These are phyloP conservation scores for Staphylotrichum tortipilum DNA, from an alignment of 495 filamentous ascomycete genomes.

Conservation along the genomic window DNA sequence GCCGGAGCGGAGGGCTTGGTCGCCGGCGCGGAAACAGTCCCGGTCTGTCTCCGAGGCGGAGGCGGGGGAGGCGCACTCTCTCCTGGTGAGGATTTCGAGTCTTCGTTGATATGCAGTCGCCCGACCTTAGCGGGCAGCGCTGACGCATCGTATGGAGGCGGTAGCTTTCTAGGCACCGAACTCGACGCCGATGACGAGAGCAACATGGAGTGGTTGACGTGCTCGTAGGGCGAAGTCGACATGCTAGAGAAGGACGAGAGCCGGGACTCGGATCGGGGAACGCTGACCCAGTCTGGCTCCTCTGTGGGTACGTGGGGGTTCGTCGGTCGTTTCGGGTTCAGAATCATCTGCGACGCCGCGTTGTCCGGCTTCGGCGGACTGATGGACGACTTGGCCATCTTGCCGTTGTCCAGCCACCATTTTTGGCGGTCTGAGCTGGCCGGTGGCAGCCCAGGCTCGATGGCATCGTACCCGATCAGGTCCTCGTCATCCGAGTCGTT, in stretches of 20 bases:
- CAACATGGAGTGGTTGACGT: slow-evolving; percentile 37
- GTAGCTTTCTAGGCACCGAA: slow-evolving; percentile 39
- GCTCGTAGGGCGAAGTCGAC: slow-evolving; percentile 39
- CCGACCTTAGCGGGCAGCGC: slow-evolving; percentile 33
- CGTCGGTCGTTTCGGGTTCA: slow-evolving; percentile 63
- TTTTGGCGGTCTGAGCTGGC: slow-evolving; percentile 82
- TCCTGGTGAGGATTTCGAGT: too few species aligned
- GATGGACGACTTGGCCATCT: slow-evolving; percentile 63
- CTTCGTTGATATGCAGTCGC: slow-evolving; percentile 29
- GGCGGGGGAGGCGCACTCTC: slow-evolving; percentile 34
- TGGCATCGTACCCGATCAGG: slow-evolving; percentile 60
- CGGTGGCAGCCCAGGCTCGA: slow-evolving; percentile 73
- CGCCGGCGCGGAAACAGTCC: background rate
- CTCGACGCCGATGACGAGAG: slow-evolving; percentile 36
- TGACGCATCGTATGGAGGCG: slow-evolving; percentile 46
- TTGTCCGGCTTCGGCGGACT: slow-evolving; percentile 48
- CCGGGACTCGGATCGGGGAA: slow-evolving; percentile 41
- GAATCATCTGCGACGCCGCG: slow-evolving; percentile 40
- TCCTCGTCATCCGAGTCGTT: slow-evolving; percentile 67
- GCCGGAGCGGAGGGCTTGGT: slow-evolving; percentile 1
- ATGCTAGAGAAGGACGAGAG: slow-evolving; percentile 36
- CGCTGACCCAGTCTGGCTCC: slow-evolving; percentile 71
- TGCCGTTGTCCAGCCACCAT: slow-evolving; percentile 91
- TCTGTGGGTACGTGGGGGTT: slow-evolving; percentile 70
- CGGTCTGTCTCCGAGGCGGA: slow-evolving; percentile 39